Evolutionary conservation across 2,329 filamentous ascomycete genomes (phyloP).

Genomic region (Xylaria sp.): DNA sequence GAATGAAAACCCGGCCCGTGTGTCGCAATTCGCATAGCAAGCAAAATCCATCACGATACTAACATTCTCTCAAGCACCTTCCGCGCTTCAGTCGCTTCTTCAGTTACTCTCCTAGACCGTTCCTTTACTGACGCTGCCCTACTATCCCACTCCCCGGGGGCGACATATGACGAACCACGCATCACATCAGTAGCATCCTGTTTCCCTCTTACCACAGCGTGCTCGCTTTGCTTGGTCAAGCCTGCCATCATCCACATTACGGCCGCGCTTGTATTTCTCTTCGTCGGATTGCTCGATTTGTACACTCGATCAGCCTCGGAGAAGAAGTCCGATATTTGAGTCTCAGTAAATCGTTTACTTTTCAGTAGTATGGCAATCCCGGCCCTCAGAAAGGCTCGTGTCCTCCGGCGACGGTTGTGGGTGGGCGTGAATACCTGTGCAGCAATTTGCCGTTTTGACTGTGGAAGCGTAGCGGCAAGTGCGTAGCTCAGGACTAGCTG

Average conservation of each 20-base stretch:
- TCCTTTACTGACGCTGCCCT: neutral
- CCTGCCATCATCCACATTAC: conserved; percentile 1
- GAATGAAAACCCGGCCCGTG: no score
- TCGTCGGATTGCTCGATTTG: neutral
- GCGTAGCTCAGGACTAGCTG: conserved; percentile 7
- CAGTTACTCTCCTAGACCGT: conserved; percentile 7
- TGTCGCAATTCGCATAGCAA: no score
- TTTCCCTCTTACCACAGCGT: conserved; percentile 10
- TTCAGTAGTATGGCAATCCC: conserved; percentile 11
- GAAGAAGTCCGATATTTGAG: conserved; percentile 12
- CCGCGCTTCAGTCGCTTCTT: conserved; percentile 8
- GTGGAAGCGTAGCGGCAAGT: conserved; percentile 9
- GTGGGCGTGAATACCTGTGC: conserved; percentile 6
- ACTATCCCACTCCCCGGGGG: conserved; percentile 14
- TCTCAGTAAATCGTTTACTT: conserved; percentile 10
- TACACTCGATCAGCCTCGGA: conserved; percentile 1
- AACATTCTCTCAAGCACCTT: conserved; percentile 3
- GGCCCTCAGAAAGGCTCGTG: conserved; percentile 4
- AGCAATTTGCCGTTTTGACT: conserved; percentile 17
- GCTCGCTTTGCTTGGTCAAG: conserved; percentile 17
- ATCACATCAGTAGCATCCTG: conserved; percentile 9
- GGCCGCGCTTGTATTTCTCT: conserved; percentile 10
- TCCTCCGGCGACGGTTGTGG: conserved; percentile 11
- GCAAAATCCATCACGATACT: conserved; percentile 15
- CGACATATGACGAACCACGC: conserved; percentile 9